Percentiles rank a stretch among this genome's conserved stretches.
These are phyloP conservation scores for Clarireedia monteithiana DNA, from an alignment of 2,329 filamentous ascomycete genomes.

Conservation along the genomic window DNA sequence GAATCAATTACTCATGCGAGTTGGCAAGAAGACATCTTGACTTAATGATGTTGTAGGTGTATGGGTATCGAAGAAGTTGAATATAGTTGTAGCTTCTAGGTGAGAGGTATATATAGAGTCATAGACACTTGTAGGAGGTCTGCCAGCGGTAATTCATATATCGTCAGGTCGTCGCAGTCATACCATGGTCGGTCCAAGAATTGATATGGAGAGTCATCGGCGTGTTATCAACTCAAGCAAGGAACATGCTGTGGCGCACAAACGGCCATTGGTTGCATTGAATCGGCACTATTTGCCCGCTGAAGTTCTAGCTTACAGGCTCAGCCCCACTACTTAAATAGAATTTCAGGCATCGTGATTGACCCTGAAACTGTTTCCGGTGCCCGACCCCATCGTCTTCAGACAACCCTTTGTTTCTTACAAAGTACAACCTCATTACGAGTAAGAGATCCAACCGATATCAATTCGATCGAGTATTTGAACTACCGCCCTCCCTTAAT, in stretches of 20 bases:
- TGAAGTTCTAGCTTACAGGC: not conserved
- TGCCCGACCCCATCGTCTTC: not conserved
- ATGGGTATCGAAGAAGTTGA: not conserved
- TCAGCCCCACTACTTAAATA: not conserved
- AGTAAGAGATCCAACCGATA: not conserved
- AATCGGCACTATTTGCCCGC: not conserved
- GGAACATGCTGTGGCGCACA: no score
- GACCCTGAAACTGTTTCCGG: not conserved
- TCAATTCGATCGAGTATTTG: not conserved
- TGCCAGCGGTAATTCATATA: no score
- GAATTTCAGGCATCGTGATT: not conserved
- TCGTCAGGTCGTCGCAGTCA: no score
- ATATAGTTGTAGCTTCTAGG: no score
- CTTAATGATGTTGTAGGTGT: not conserved
- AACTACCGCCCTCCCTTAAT: not conserved
- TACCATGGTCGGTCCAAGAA: no score
- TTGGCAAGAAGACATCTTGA: constrained; percentile 7
- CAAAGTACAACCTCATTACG: not conserved
- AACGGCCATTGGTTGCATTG: no score
- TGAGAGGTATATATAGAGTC: not conserved
- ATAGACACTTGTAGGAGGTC: no score
- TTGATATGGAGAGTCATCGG: no score
- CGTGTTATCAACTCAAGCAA: no score
- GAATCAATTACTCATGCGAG: constrained; percentile 3
- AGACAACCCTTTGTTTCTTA: not conserved